phyloP scores from a whole-genome alignment of 2,329 filamentous ascomycete genomes.

The Beauveria sp. region DNA sequence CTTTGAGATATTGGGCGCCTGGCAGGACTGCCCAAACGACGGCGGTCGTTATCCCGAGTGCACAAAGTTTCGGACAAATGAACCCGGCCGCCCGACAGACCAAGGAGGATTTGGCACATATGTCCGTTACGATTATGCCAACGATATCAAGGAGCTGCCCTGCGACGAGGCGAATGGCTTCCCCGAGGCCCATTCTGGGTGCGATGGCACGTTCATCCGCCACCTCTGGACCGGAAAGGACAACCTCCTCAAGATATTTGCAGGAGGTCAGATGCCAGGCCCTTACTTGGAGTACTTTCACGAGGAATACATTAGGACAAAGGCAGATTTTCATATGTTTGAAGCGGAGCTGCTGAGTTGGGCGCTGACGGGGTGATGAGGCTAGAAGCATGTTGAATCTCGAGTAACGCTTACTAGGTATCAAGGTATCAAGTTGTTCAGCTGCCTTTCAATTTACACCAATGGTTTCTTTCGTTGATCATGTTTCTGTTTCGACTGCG shows the following conservation, averaged over 20 bases:
- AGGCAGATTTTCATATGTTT: slow-evolving; percentile 26
- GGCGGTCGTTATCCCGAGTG: slow-evolving; percentile 30
- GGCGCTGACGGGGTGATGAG: no score
- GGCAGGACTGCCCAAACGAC: slow-evolving; percentile 35
- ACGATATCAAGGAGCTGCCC: slow-evolving; percentile 32
- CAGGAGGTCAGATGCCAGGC: slow-evolving; percentile 30
- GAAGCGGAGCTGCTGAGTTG: slow-evolving; percentile 27
- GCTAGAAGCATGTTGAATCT: not conserved
- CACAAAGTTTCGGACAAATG: slow-evolving; percentile 28
- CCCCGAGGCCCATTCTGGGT: slow-evolving; percentile 29
- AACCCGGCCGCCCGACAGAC: slow-evolving; percentile 30
- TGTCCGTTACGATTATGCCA: slow-evolving; percentile 33
- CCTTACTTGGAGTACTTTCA: slow-evolving; percentile 28
- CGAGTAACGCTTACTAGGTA: not conserved
- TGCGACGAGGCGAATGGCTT: slow-evolving; percentile 38
- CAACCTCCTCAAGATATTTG: slow-evolving; percentile 30
- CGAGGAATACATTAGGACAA: slow-evolving; percentile 26
- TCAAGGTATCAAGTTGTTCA: not conserved
- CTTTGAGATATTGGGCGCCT: slow-evolving; percentile 40
- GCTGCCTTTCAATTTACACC: not conserved
- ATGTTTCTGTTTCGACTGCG: not conserved
- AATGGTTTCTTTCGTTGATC: not conserved
- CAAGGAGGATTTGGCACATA: slow-evolving; percentile 37
- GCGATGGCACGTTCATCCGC: slow-evolving; percentile 33
- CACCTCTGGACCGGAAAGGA: slow-evolving; percentile 37